Percentiles rank a stretch among this genome's conserved stretches.
phyloP scores from a whole-genome alignment of 2,329 filamentous ascomycete species.

The Fusarium albosuccineum region DNA sequence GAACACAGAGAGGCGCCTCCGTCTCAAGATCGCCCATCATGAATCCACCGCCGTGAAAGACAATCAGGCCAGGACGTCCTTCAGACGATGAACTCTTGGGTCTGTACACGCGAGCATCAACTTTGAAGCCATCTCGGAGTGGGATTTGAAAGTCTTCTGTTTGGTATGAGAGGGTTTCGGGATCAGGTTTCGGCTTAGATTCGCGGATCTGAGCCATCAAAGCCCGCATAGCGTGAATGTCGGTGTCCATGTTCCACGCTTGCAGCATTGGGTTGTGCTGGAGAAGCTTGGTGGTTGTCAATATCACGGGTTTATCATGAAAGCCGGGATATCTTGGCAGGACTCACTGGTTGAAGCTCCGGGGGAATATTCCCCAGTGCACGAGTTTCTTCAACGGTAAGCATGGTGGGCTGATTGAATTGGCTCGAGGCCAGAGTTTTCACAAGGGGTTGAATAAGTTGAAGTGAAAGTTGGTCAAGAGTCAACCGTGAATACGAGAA shows the following conservation, averaged over 20 bases:
- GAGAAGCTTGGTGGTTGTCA: conserved; percentile 24
- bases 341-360: conserved; percentile 33
- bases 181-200: conserved; percentile 24
- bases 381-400: conserved; percentile 43
- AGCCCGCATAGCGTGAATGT: conserved; percentile 37
- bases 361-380: conserved; percentile 39
- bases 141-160: conserved; percentile 43
- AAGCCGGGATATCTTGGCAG: no score
- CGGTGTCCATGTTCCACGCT: conserved; percentile 40
- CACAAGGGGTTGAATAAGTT: no score
- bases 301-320: not conserved
- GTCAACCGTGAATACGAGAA: not conserved
- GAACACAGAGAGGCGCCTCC: conserved; percentile 41
- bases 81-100: conserved; percentile 26
- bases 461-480: no score
- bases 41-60: conserved; percentile 48
- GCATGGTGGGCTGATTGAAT: conserved; percentile 30
- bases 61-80: conserved; percentile 43
- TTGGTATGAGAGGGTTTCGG: conserved; percentile 26
- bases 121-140: conserved; percentile 36
- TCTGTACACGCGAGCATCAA: conserved; percentile 41
- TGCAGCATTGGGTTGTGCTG: conserved; percentile 36
- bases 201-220: conserved; percentile 35
- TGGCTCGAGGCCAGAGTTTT: not conserved
- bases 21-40: conserved; percentile 44